A percentile compares a stretch with the other conserved stretches of the same genome.
Conservation (phyloP, 2,329 filamentous ascomycete species). For the Xenosphaeropsis pyriputrescens region DNA sequence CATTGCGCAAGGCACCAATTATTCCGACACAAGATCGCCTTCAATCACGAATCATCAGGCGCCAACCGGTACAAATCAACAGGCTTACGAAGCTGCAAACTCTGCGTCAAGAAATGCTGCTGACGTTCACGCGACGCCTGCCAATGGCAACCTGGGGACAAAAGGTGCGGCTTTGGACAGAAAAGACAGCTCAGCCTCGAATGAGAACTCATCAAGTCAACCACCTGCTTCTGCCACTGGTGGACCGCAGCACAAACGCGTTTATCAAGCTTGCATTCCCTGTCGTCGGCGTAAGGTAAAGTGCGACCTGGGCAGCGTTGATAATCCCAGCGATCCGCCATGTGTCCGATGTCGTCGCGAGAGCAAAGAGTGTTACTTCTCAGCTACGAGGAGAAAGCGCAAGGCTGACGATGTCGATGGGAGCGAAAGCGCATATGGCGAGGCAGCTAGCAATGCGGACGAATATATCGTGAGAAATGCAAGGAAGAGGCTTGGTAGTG, state of each 20-base stretch:
- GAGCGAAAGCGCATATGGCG: slow-evolving; percentile 25
- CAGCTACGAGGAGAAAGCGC: slow-evolving; percentile 82
- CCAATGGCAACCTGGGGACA: too few relatives aligned
- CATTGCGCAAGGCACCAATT: too few relatives aligned
- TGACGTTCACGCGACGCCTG: too few relatives aligned
- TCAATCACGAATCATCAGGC: too few relatives aligned
- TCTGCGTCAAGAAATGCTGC: too few relatives aligned
- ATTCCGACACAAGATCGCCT: too few relatives aligned
- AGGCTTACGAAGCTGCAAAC: too few relatives aligned
- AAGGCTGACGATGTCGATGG: slow-evolving; percentile 45
- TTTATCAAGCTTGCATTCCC: slow-evolving; percentile 30
- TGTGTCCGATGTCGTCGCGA: slow-evolving; percentile 89
- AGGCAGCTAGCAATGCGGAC: slow-evolving; percentile 17
- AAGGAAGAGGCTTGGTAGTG: slow-evolving; percentile 46
- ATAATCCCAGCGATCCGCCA: slow-evolving; percentile 86
- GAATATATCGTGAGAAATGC: slow-evolving; percentile 63
- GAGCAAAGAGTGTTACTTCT: slow-evolving; percentile 95
- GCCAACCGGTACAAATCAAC: too few relatives aligned
- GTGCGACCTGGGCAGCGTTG: slow-evolving; percentile 56
- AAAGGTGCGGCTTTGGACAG: too few relatives aligned
- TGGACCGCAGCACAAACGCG: slow-evolving; percentile 18
- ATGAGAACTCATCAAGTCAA: too few relatives aligned
- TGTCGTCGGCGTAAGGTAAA: slow-evolving; percentile 39
- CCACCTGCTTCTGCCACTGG: slow-evolving; percentile 2
- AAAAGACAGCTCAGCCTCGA: too few relatives aligned